Evolutionary conservation across 768 basidiomycete genomes (phyloP).

Genomic region (Leucosporidium yakuticum): DNA sequence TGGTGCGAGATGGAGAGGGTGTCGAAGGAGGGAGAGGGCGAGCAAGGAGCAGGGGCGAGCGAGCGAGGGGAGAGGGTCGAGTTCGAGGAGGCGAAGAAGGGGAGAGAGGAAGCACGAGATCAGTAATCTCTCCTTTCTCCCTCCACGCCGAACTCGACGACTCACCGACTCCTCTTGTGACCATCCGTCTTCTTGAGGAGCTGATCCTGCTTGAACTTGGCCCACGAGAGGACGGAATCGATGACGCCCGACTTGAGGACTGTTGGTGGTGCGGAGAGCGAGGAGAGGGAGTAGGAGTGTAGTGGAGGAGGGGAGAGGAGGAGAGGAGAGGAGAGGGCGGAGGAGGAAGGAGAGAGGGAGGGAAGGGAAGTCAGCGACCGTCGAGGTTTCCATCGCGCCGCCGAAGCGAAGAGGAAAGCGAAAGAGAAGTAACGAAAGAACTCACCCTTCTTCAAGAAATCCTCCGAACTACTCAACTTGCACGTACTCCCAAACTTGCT

Average conservation of each 20-base stretch:
- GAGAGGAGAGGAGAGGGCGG: constrained; percentile 2
- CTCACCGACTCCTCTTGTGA: constrained; percentile 71
- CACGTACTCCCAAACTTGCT: constrained; percentile 87
- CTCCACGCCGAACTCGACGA: constrained; percentile 1
- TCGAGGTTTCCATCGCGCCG: too few species aligned
- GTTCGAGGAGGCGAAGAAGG: neutral
- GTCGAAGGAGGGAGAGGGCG: neutral
- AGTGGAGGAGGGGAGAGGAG: neutral
- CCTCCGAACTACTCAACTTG: constrained; percentile 59
- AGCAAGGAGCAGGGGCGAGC: constrained; percentile 5
- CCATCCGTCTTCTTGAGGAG: constrained; percentile 95
- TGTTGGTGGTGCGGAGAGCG: constrained; percentile 41
- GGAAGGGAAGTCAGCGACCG: neutral
- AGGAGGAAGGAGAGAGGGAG: neutral
- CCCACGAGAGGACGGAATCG: constrained; percentile 89
- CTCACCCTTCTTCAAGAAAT: constrained; percentile 92
- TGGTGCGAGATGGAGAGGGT: neutral
- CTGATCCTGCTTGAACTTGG: constrained; percentile 93
- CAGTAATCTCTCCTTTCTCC: neutral
- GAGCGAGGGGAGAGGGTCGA: neutral
- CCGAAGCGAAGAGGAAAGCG: neutral
- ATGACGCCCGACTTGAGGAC: constrained; percentile 84
- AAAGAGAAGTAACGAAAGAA: neutral
- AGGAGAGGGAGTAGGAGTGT: constrained; percentile 5
- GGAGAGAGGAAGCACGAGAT: neutral